Evolutionary conservation across 2,329 filamentous ascomycete species (phyloP), one percentile per base, ranked within the genome.

Genomic region (Parastagonospora nodorum): DNA sequence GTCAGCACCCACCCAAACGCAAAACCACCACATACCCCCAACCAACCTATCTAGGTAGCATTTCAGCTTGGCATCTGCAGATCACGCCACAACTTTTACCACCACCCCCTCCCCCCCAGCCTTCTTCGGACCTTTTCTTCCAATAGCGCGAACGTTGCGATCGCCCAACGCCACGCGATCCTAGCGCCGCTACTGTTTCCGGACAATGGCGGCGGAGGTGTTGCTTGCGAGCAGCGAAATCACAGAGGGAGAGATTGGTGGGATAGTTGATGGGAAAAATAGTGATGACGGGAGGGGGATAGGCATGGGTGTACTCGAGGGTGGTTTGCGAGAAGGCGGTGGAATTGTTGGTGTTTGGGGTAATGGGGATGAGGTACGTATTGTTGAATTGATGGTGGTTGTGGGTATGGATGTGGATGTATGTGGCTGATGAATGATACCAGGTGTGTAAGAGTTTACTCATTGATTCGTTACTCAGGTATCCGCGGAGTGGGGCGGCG

Each of bases 391-490:
- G n/a, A n/a, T n/a, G n/a, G n/a, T 15, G 15, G 33, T 2, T 39
- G 16, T 1, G 12, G 19, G 1, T n/a, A 5, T 8, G 4, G 9
- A 14, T 27, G 11, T 42, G 15, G n/a, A 24, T 8, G 30, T 33
- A n/a, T n/a, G 11, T 38, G 16, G 5, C 35, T 19, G 16, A 11
- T 32, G 29, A n/a, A 14, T 31, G 16, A 31, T 2, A 7, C 11
- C 10, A 60, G 55, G n/a, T 60, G 4, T 55, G 50, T 43, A 63
- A 71, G n/a, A 57, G 68, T 1, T 51, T 77, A 1, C 58, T 81
- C 2, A 63, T 72, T 1, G 63, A 69, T 7, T 75, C 75, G 50
- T 64, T 82, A 1, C 57, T 79, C 2, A 29, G 53, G 8, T 44
- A 62, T 12, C 7, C 55, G 0, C 33, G 42, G 0, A 55, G 64